Evolutionary conservation across 345 rosid genomes (phyloP), one percentile per base, ranked within the genome.

Genomic region (Boechera retrofracta): DNA sequence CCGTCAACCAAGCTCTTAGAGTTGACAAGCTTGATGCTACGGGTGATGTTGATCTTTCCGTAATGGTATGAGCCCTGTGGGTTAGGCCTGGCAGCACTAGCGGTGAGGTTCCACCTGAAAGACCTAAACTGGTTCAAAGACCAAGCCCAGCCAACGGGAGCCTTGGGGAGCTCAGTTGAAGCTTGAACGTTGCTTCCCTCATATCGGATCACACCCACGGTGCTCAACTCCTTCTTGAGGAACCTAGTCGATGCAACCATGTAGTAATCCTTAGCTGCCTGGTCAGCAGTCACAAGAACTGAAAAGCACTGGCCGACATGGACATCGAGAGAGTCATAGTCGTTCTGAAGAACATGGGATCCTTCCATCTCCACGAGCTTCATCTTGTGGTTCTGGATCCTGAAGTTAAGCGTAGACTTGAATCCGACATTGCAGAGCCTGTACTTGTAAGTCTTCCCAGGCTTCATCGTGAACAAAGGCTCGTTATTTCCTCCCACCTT

Each of bases 321-420:
- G 48, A 88, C 80, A 48, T 90, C 95, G 5, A 88, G 83, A 3
- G 92, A 89, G 4, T 89, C 87, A 56, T 88, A 89, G 4, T 21
- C 38, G 74, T 90, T 88, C 18, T 90, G 96, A 6, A 88, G 75
- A n/a, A 75, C 76, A 51, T 88, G 95, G 5, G 95, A 88, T 6
- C 95, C 95, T 62, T 88, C 92, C 89, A 89, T 79, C 73, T 89
- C 94, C 2, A 89, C 92, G 12, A 89, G 86, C 77, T 83, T 84
- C 91, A 90, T 82, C 5, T 39, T 63, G 64, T 90, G 96, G 36
- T 81, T 86, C 54, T 90, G 91, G 59, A 90, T 74, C 74, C 89
- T 82, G 67, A 90, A 87, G 80, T 88, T 87, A 11, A 90, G 83
- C 8, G 89, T 68, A 53, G 81, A 53, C 83, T 80, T 90, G 48